These are phyloP conservation scores for Penicillium crystallinum DNA, from an alignment of 495 filamentous ascomycete species.

Conservation along the genomic window DNA sequence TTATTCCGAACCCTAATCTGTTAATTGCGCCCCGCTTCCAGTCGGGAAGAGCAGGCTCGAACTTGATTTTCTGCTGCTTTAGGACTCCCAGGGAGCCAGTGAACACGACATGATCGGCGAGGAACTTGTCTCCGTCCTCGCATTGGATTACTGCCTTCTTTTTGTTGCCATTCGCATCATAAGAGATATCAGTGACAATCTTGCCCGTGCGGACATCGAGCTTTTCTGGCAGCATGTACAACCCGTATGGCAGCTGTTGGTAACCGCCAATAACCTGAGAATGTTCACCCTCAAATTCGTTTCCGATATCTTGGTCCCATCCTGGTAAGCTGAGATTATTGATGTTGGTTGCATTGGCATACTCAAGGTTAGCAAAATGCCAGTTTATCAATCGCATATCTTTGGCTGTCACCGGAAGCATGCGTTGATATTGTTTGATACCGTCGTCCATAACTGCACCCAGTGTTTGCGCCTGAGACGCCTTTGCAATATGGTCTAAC, in stretches of 20 bases:
- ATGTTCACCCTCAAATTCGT: constrained; percentile 94
- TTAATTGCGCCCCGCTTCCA: constrained; percentile 80
- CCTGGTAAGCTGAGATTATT: constrained; percentile 80
- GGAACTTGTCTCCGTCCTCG: constrained; percentile 68
- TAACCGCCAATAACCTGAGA: constrained; percentile 91
- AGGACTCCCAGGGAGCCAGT: constrained; percentile 87
- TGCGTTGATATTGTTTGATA: constrained; percentile 75
- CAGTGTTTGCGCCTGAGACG: constrained; percentile 62
- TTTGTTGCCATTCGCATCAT: constrained; percentile 45
- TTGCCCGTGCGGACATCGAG: constrained; percentile 75
- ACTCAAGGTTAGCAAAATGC: constrained; percentile 98
- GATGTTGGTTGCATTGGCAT: constrained; percentile 88
- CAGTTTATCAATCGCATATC: constrained; percentile 92
- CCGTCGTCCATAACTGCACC: constrained; percentile 88
- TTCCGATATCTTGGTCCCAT: constrained; percentile 95
- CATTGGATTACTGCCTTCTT: constrained; percentile 60
- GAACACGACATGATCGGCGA: constrained; percentile 81
- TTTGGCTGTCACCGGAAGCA: constrained; percentile 76
- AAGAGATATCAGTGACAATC: constrained; percentile 63
- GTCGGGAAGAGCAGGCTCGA: constrained; percentile 75
- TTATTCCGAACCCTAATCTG: constrained; percentile 85
- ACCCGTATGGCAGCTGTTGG: constrained; percentile 77
- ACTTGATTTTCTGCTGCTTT: constrained; percentile 68
- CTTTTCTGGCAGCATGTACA: constrained; percentile 67
- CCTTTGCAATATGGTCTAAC: constrained; percentile 59